Conservation (phyloP, 768 basidiomycete genomes). For the Peribolospora kevripleyi region DNA sequence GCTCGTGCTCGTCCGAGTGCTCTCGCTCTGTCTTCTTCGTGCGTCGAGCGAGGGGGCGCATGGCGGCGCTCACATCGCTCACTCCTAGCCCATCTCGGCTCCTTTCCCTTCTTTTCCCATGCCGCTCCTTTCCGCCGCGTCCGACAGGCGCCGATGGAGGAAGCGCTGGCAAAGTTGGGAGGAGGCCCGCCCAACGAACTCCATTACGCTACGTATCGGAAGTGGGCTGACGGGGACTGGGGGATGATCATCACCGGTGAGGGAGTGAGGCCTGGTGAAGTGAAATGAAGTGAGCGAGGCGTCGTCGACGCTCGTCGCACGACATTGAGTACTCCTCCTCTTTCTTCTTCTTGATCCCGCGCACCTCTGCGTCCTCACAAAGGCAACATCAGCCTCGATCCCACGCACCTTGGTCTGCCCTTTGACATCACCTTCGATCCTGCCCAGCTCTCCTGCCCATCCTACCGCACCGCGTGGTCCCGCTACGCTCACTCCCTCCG, state of each 20-base stretch:
- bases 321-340: not conserved
- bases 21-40: too few relatives aligned
- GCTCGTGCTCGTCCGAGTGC: too few relatives aligned
- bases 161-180: constrained; percentile 39
- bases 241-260: constrained; percentile 65
- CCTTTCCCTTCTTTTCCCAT: too few relatives aligned
- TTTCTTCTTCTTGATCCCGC: not conserved
- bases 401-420: constrained; percentile 12
- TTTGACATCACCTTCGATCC: constrained; percentile 10
- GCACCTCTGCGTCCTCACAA: not conserved
- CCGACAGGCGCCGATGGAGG: constrained; percentile 68
- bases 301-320: too few relatives aligned
- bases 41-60: too few relatives aligned
- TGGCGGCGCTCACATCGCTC: too few relatives aligned
- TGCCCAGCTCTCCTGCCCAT: constrained; percentile 1
- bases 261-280: not conserved
- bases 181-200: constrained; percentile 48
- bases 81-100: too few relatives aligned
- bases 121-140: not conserved
- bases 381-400: constrained; percentile 18
- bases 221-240: constrained; percentile 56
- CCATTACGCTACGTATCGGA: constrained; percentile 41
- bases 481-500: constrained; percentile 4
- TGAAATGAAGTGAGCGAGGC: not conserved
- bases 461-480: not conserved